phyloP scores from a whole-genome alignment of 2,329 filamentous ascomycete species.

The Neofusicoccum umdonicola region DNA sequence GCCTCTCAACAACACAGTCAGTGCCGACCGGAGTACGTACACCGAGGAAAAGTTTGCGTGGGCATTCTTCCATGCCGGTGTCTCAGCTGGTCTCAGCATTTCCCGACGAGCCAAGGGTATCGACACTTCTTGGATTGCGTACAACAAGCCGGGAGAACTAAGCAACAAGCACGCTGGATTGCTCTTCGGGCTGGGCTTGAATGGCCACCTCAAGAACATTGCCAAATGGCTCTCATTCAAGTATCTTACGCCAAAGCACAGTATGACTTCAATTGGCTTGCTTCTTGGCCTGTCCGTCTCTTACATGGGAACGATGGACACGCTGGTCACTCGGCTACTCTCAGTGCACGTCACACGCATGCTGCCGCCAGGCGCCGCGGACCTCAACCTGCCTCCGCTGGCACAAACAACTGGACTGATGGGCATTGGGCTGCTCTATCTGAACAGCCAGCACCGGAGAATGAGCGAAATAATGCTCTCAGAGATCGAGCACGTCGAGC shows the following conservation, averaged over 20 bases:
- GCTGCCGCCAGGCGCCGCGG: conserved; percentile 86
- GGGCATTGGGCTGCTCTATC: conserved; percentile 93
- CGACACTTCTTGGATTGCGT: conserved; percentile 97
- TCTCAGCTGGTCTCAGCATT: conserved; percentile 87
- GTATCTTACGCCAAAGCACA: conserved; percentile 97
- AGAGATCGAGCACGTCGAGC: conserved; percentile 85
- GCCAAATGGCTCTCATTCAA: conserved; percentile 99
- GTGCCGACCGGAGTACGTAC: conserved; percentile 83
- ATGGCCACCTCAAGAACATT: conserved; percentile 88
- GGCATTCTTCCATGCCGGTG: conserved; percentile 97
- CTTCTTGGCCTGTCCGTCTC: conserved; percentile 88
- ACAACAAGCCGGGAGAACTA: conserved; percentile 90
- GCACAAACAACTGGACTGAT: conserved; percentile 96
- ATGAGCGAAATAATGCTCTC: conserved; percentile 99
- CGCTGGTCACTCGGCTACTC: conserved; percentile 83
- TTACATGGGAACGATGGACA: conserved; percentile 96
- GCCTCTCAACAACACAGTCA: conserved; percentile 85
- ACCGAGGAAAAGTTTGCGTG: conserved; percentile 97
- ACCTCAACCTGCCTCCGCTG: conserved; percentile 86
- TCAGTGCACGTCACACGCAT: conserved; percentile 96
- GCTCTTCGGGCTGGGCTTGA: conserved; percentile 82
- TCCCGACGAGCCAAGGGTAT: conserved; percentile 88
- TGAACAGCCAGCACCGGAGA: conserved; percentile 89
- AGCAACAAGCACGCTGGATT: conserved; percentile 97
- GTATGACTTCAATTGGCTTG: conserved; percentile 98